phyloP scores from a whole-genome alignment of 345 rosid species.

The Dovyalis caffra region DNA sequence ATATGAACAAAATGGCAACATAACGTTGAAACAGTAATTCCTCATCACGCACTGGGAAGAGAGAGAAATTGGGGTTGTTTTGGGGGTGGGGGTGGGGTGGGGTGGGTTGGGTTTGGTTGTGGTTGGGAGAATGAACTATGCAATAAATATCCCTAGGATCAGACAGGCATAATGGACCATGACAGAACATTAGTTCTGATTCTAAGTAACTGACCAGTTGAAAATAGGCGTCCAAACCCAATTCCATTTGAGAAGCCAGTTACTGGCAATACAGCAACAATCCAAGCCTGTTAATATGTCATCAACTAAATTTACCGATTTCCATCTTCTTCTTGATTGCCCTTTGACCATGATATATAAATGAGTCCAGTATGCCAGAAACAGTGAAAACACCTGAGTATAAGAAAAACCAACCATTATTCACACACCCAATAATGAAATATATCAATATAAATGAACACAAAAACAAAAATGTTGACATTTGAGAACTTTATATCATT shows the following conservation, averaged over 20 bases:
- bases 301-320: slow-evolving; percentile 80
- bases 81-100: too few species aligned
- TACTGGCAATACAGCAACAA: neutral
- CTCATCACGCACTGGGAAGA: too few species aligned
- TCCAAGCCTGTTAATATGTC: neutral
- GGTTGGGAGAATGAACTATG: too few species aligned
- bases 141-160: too few species aligned
- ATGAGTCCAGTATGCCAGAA: slow-evolving; percentile 86
- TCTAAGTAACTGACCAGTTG: slow-evolving; percentile 3
- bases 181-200: slow-evolving; percentile 9
- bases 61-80: too few species aligned
- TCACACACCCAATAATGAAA: slow-evolving; percentile 3
- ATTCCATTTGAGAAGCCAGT: neutral
- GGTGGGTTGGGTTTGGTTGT: too few species aligned
- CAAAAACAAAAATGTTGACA: neutral
- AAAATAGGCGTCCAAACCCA: slow-evolving; percentile 2
- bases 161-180: neutral
- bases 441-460: neutral
- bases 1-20: neutral
- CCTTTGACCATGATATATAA: slow-evolving; percentile 84
- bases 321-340: slow-evolving; percentile 98
- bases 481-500: neutral
- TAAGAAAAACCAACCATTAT: slow-evolving; percentile 1
- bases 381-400: slow-evolving; percentile 82
- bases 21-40: too few species aligned